Evolutionary conservation across 306 rosid species (phyloP).

Genomic region (Castanea sativa): DNA sequence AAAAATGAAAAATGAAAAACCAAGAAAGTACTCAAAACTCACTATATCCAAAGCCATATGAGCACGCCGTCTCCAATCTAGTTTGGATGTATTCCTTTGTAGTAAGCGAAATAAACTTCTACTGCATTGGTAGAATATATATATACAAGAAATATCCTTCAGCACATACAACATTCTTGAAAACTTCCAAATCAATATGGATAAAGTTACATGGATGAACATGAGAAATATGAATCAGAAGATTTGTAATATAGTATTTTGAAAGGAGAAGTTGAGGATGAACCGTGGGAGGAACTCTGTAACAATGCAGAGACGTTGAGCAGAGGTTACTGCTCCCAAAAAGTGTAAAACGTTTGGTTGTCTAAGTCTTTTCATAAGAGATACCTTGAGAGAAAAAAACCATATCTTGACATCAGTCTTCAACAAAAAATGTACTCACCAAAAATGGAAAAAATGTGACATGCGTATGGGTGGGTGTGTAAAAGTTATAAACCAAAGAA

Average conservation of each 20-base stretch:
- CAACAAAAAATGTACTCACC: not conserved
- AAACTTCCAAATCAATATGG: too few species aligned
- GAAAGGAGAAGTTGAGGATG: slow-evolving; percentile 26
- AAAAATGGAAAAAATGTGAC: not conserved
- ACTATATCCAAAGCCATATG: slow-evolving; percentile 98
- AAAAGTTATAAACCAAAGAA: not conserved
- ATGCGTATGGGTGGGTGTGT: not conserved
- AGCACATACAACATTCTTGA: slow-evolving; percentile 16
- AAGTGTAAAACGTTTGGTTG: slow-evolving; percentile 95
- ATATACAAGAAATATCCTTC: slow-evolving; percentile 20
- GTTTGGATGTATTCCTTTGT: slow-evolving; percentile 80
- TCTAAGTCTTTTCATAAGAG: slow-evolving; percentile 93
- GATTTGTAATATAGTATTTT: not conserved
- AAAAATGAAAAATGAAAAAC: not conserved
- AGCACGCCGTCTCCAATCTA: slow-evolving; percentile 90
- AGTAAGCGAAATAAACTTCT: slow-evolving; percentile 93
- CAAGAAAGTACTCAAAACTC: slow-evolving; percentile 38
- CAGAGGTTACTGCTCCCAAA: slow-evolving; percentile 99
- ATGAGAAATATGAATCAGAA: slow-evolving; percentile 15
- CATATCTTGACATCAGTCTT: slow-evolving; percentile 17
- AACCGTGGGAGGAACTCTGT: slow-evolving; percentile 98
- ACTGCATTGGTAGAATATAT: slow-evolving; percentile 49
- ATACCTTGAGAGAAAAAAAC: slow-evolving; percentile 51
- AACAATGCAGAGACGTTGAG: slow-evolving; percentile 88
- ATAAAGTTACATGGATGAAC: not conserved